Conservation (phyloP, 305 asterid species). For the Ajuga reptans region DNA sequence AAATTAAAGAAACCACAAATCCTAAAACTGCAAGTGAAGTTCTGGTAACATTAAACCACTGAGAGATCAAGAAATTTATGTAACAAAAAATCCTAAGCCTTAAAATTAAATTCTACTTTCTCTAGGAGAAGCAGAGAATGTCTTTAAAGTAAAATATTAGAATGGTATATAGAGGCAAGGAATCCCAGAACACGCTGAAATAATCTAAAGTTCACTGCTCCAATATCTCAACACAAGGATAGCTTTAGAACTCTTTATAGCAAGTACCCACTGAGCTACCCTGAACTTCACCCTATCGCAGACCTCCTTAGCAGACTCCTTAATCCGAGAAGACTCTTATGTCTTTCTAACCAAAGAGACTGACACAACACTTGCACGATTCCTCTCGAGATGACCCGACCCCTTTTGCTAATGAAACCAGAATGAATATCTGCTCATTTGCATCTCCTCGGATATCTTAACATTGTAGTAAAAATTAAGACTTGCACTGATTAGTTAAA, state of each 20-base stretch:
- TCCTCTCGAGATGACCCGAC: background rate
- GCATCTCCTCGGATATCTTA: background rate
- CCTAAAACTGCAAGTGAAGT: slow-evolving; percentile 10
- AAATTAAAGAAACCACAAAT: slow-evolving; percentile 4
- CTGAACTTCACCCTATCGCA: background rate
- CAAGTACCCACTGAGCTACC: background rate
- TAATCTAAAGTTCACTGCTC: background rate
- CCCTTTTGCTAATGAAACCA: background rate
- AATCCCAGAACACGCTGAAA: background rate
- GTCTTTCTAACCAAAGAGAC: background rate
- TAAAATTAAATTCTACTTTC: background rate
- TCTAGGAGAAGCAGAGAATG: background rate
- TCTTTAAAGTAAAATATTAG: background rate
- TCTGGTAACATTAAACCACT: too few species aligned
- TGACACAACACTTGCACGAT: background rate
- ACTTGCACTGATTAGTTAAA: background rate
- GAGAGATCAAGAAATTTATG: background rate
- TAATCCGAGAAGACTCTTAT: background rate
- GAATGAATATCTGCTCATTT: background rate
- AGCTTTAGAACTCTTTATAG: too few species aligned
- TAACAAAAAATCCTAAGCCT: background rate
- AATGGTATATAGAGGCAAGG: background rate
- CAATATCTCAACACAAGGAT: background rate
- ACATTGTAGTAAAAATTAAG: too few species aligned
- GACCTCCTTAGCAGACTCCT: background rate